These are phyloP conservation scores for Lotmaria passim DNA, from an alignment of 208 protist species.

Conservation along the genomic window DNA sequence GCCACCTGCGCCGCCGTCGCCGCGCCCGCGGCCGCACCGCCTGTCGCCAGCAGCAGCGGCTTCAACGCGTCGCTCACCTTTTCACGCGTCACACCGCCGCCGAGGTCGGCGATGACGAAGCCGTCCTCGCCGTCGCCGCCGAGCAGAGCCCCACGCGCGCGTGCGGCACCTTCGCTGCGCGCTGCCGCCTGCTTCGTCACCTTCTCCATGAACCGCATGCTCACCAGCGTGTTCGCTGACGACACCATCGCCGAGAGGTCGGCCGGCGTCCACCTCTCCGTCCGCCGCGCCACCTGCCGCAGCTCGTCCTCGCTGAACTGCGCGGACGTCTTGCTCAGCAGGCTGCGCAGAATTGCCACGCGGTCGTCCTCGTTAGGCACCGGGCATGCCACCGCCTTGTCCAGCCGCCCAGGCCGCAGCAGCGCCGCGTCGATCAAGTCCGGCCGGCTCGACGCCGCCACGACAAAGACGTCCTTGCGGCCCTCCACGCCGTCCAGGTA, in stretches of 20 bases:
- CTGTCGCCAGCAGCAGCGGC: conserved; percentile 19
- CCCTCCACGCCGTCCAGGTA: conserved; percentile 98
- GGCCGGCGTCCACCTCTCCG: conserved; percentile 82
- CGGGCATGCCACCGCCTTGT: conserved; percentile 86
- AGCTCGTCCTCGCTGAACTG: conserved; percentile 57
- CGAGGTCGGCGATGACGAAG: conserved; percentile 66
- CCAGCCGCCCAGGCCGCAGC: conserved; percentile 90
- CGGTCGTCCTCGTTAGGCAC: conserved; percentile 85
- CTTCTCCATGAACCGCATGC: conserved; percentile 72
- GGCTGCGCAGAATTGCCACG: conserved; percentile 97
- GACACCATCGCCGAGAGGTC: conserved; percentile 81
- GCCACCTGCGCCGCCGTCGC: conserved; percentile 17
- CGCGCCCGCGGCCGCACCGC: not conserved
- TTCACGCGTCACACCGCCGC: conserved; percentile 56
- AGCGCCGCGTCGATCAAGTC: conserved; percentile 97
- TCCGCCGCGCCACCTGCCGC: conserved; percentile 52
- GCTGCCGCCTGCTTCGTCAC: conserved; percentile 32
- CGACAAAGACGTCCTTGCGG: conserved; percentile 95
- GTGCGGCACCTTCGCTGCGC: not conserved
- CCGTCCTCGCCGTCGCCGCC: conserved; percentile 24
- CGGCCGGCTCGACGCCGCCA: conserved; percentile 98
- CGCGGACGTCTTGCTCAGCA: conserved; percentile 99
- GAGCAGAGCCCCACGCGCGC: conserved; percentile 2
- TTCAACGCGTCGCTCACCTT: conserved; percentile 70
- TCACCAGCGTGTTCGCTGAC: conserved; percentile 72